phyloP scores from a whole-genome alignment of 208 protist genomes.

The Trichomonas vaginalis region DNA sequence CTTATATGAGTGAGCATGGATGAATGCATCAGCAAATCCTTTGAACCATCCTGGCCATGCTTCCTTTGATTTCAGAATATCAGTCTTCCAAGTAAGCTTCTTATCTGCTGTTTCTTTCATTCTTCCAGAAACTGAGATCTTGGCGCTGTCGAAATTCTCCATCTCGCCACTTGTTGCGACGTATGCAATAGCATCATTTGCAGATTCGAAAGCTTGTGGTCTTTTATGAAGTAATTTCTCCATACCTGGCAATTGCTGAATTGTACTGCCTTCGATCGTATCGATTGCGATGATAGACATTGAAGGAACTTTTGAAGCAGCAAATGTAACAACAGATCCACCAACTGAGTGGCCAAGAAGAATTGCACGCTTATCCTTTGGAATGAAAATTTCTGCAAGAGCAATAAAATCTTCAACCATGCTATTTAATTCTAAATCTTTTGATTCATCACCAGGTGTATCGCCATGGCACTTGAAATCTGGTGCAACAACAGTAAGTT shows the following conservation, averaged over 20 bases:
- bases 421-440: background rate
- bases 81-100: background rate
- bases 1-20: background rate
- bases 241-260: background rate
- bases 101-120: background rate
- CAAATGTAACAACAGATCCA: background rate
- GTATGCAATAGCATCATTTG: background rate
- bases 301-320: background rate
- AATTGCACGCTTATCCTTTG: background rate
- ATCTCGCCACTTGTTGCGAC: background rate
- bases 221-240: background rate
- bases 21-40: constrained; percentile 3
- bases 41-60: background rate
- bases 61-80: background rate
- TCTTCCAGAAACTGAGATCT: background rate
- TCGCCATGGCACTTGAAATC: background rate
- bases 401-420: background rate
- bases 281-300: background rate
- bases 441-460: background rate
- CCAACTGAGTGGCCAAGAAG: background rate
- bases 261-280: background rate
- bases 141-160: background rate
- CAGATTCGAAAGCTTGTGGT: background rate
- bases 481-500: background rate
- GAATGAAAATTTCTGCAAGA: background rate